Conservation (phyloP, 495 filamentous ascomycete species). For the Daldinia loculata region DNA sequence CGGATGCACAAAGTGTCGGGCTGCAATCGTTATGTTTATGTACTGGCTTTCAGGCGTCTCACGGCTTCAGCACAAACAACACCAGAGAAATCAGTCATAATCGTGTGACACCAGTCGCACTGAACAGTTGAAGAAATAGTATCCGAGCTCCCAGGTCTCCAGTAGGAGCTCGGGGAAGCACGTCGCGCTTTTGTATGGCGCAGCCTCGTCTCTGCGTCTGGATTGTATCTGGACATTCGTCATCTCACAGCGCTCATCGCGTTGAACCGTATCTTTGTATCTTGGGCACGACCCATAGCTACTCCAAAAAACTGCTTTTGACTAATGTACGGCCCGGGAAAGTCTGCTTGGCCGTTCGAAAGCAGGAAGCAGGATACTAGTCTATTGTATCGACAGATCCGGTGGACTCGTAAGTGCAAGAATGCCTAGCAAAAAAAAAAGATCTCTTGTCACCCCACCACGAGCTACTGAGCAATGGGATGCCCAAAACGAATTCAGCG, state of each 20-base stretch:
- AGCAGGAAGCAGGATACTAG: slow-evolving; percentile 36
- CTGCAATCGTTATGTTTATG: slow-evolving; percentile 38
- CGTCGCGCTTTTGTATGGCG: slow-evolving; percentile 38
- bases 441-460: slow-evolving; percentile 41
- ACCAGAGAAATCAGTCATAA: slow-evolving; percentile 10
- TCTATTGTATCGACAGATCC: slow-evolving; percentile 47
- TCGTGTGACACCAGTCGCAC: slow-evolving; percentile 38
- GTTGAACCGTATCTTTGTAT: slow-evolving; percentile 21
- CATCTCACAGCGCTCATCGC: slow-evolving; percentile 39
- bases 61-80: slow-evolving; percentile 27
- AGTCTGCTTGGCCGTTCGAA: slow-evolving; percentile 27
- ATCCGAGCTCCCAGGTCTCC: slow-evolving; percentile 32
- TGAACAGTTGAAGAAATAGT: slow-evolving; percentile 14
- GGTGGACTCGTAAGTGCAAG: slow-evolving; percentile 42
- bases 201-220: slow-evolving; percentile 21
- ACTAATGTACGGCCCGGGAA: slow-evolving; percentile 32
- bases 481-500: slow-evolving; percentile 31
- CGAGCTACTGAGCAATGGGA: slow-evolving; percentile 42
- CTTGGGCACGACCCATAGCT: slow-evolving; percentile 28
- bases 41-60: slow-evolving; percentile 25
- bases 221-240: slow-evolving; percentile 36
- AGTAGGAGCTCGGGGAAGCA: slow-evolving; percentile 36
- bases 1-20: slow-evolving; percentile 36
- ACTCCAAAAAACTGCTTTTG: slow-evolving; percentile 28
- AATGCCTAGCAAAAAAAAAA: slow-evolving; percentile 40